phyloP scores from a whole-genome alignment of 305 asterid species.

The Fraxinus albicans region DNA sequence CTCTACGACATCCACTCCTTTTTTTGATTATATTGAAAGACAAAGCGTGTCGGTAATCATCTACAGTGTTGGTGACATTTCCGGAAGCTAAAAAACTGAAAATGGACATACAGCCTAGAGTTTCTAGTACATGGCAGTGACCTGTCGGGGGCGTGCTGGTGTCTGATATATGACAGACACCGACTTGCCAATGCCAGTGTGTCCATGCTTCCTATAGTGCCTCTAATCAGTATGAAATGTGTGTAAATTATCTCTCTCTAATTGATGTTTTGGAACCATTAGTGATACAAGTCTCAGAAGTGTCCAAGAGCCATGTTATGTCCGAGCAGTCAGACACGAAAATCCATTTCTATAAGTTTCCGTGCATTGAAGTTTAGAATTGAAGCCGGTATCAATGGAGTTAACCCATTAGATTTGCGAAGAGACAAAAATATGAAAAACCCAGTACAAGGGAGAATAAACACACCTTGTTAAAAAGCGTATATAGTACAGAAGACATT shows the following conservation, averaged over 20 bases:
- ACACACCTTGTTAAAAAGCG: conserved; percentile 89
- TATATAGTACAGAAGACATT: conserved; percentile 75
- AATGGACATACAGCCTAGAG: not conserved
- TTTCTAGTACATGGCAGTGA: not conserved
- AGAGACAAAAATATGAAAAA: not conserved
- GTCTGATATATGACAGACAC: not conserved
- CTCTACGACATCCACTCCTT: not conserved
- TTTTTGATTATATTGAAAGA: not conserved
- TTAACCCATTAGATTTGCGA: not conserved
- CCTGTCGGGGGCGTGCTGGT: not conserved
- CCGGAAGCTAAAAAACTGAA: not conserved
- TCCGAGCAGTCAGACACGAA: not conserved
- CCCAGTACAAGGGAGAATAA: conserved; percentile 11
- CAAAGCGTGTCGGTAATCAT: not conserved
- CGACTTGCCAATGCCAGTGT: not conserved
- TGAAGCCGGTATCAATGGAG: not conserved
- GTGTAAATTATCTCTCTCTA: not conserved
- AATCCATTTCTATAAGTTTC: not conserved
- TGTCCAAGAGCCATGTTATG: not conserved
- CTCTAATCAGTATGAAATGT: not conserved
- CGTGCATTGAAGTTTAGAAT: not conserved
- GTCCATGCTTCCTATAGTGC: not conserved
- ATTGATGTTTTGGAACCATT: not conserved
- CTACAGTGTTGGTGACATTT: not conserved
- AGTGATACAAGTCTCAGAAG: not conserved